phyloP scores from a whole-genome alignment of 108 stramenopile species.

The Phaeodactylum tricornutum region DNA sequence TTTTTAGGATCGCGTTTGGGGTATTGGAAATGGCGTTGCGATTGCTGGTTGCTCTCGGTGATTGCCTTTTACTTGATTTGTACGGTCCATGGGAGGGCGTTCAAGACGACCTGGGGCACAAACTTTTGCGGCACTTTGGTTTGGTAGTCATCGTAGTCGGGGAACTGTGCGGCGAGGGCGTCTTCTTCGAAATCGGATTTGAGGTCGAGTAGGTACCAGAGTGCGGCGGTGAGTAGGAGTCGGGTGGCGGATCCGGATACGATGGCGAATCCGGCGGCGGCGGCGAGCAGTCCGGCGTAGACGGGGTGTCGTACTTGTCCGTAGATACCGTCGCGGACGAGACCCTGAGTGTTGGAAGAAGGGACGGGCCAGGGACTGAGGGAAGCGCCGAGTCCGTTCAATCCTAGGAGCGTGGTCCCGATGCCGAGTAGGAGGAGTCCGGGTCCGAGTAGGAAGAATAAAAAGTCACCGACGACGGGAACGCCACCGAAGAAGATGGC shows the following conservation, averaged over 20 bases:
- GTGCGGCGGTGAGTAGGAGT: conserved; percentile 25
- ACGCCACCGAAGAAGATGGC: conserved; percentile 36
- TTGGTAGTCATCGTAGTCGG: conserved; percentile 22
- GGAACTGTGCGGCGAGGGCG: conserved; percentile 17
- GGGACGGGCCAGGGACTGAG: conserved; percentile 43
- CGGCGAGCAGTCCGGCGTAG: conserved; percentile 44
- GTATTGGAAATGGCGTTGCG: too few relatives aligned
- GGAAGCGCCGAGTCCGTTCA: conserved; percentile 31
- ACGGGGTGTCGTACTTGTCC: conserved; percentile 57
- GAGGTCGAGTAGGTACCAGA: conserved; percentile 32
- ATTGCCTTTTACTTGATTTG: too few relatives aligned
- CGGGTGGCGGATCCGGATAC: conserved; percentile 29
- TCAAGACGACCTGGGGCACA: too few relatives aligned
- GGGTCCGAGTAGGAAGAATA: conserved; percentile 34
- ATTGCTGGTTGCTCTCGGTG: too few relatives aligned
- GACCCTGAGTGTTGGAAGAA: conserved; percentile 9
- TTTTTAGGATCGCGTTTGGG: too few relatives aligned
- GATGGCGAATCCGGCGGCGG: conserved; percentile 30
- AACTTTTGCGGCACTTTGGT: conserved; percentile 29
- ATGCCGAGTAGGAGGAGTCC: conserved; percentile 20
- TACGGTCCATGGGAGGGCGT: too few relatives aligned
- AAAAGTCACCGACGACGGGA: conserved; percentile 29
- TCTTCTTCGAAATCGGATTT: conserved; percentile 54
- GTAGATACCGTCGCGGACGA: conserved; percentile 40
- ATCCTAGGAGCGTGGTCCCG: conserved; percentile 10